Evolutionary conservation across 441 rosid genomes (phyloP).

Genomic region (Viola pubescens): DNA sequence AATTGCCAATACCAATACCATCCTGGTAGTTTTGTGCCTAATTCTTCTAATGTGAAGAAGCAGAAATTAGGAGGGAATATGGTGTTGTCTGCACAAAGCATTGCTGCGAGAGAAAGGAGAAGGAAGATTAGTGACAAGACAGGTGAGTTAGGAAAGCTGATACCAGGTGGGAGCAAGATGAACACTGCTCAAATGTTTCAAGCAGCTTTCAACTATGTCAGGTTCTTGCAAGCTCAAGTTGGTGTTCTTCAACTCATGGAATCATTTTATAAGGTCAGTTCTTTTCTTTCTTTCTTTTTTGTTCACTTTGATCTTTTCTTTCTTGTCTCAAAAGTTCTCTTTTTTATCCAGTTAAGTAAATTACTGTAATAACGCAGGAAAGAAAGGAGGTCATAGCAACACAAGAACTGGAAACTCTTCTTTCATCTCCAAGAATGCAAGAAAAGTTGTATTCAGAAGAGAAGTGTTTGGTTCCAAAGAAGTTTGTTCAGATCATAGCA

Average conservation of each 20-base stretch:
- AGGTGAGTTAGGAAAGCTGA: constrained; percentile 62
- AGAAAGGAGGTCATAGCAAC: constrained; percentile 11
- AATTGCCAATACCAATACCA: constrained; percentile 18
- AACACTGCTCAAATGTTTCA: constrained; percentile 88
- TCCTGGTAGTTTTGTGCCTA: constrained; percentile 3
- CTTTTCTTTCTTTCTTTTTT: background rate
- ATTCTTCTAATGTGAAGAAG: constrained; percentile 11
- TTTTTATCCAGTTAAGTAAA: background rate
- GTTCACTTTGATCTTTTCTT: too few relatives aligned
- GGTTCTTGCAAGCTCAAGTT: constrained; percentile 61
- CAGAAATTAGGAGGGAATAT: constrained; percentile 22
- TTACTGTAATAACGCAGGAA: constrained; percentile 14
- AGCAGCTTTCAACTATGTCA: constrained; percentile 62
- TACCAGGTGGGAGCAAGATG: constrained; percentile 73
- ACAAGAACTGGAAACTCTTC: constrained; percentile 26
- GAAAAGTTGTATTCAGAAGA: constrained; percentile 51
- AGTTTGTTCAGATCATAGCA: constrained; percentile 28
- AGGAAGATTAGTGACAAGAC: constrained; percentile 75
- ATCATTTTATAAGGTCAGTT: constrained; percentile 16
- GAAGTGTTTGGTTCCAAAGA: constrained; percentile 44
- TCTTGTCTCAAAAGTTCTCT: background rate
- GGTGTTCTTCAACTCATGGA: constrained; percentile 33
- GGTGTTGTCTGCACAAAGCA: constrained; percentile 67
- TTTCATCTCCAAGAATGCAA: constrained; percentile 45
- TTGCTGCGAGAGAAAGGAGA: constrained; percentile 68